Base-by-base conservation (phyloP, 2,329 filamentous ascomycete genomes). In the Thermothelomyces thermophilus region DNA sequence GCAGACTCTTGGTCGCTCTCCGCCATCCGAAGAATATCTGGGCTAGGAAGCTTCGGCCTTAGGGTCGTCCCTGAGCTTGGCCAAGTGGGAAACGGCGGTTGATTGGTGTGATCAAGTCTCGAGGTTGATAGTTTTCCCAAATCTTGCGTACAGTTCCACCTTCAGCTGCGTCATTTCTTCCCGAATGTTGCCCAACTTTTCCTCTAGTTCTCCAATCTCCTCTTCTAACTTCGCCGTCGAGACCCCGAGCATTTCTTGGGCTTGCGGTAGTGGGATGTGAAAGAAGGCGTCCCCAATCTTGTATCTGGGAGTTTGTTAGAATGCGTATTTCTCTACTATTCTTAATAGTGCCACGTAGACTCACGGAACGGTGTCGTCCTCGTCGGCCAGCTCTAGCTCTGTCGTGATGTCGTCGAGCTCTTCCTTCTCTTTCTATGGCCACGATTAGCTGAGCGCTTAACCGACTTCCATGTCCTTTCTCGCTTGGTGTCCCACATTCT, bases 211-310 rank as follows among this genome's bases (percentile, higher is more conserved):
- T 17, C 77, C 74, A 14, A 95, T 85, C 48, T 94, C 87, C 56
- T 82, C 73, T 58, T 95, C 89, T 55, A 95, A 82, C 61, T 77
- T 79, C 54, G 83, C 76, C 5, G 83, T 84, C 5, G 87, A 86
- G 10, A 77, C 70, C 16, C 81, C 74, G 5, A 98, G 82, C 70
- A 97, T 79, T 59, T 91, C 84, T 64, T 96, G 89, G 2, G 93
- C 93, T 65, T 95, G 86, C 42, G 84, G 72, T 14, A 96, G 78
- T 8, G 86, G 84, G 46, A 98, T 72, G 52, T 89, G 86, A 68
- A 97, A 87, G 72, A 97, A 98, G 5, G 90, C 87, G 68, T 97
- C 93, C 58, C 93, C 93, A 51, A 98, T 88, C 71, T 95, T 95
- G 75, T 97, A 97, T 51, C 90, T 96, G 65, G 28, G 7, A 22